Conservation (phyloP, 306 rosid genomes). For the Cucumis hystrix region DNA sequence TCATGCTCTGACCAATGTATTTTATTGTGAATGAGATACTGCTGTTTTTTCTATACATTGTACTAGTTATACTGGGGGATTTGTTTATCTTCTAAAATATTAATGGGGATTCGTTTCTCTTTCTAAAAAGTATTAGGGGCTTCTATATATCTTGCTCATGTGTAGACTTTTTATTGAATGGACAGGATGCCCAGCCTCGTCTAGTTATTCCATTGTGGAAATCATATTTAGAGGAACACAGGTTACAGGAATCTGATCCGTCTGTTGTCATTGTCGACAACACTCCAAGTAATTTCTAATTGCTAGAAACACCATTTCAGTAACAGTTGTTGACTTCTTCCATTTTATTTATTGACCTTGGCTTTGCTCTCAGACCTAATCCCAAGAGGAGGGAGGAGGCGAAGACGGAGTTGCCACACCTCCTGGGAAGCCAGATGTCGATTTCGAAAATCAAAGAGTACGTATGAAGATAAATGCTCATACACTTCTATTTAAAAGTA, state of each 20-base stretch:
- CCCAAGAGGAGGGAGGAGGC: not conserved
- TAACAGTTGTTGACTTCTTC: not conserved
- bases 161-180: constrained; percentile 17
- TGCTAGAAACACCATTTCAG: not conserved
- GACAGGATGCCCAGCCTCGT: constrained; percentile 80
- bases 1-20: not conserved
- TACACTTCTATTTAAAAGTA: not conserved
- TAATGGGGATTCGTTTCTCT: not conserved
- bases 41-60: not conserved
- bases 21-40: not conserved
- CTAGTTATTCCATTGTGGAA: constrained; percentile 65
- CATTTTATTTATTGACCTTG: not conserved
- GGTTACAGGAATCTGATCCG: constrained; percentile 60
- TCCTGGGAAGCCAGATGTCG: constrained; percentile 4
- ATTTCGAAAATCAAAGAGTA: constrained; percentile 3
- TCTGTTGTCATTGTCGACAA: constrained; percentile 54
- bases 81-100: too few species aligned
- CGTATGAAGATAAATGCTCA: not conserved
- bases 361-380: not conserved
- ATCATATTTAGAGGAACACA: constrained; percentile 72
- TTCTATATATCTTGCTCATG: not conserved
- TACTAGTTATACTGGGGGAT: not conserved
- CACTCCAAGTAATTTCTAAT: constrained; percentile 30
- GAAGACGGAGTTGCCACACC: not conserved
- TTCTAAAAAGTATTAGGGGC: not conserved